Base-by-base conservation (phyloP, 2,329 filamentous ascomycete genomes). In the Emergomyces pasteurianus region DNA sequence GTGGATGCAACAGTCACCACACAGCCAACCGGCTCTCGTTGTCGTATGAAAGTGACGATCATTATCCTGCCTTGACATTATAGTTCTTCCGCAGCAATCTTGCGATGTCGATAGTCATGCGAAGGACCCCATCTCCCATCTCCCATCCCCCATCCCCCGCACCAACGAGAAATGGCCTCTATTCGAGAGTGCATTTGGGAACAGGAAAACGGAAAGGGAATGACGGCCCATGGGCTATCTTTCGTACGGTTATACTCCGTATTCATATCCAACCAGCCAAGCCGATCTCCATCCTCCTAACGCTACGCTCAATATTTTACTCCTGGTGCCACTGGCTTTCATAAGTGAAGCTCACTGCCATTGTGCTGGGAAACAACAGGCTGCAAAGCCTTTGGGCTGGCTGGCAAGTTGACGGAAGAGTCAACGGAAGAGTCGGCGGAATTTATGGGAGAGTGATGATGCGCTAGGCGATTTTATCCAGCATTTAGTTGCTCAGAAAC, bases 381-480 rank as follows among this genome's bases (percentile, higher is more conserved):
- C 31, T 9, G 1, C 36, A 31, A 34, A 34, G 3, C 18, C 58
- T 18, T 42, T n/a, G n/a, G n/a, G n/a, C n/a, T n/a, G n/a, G n/a
- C n/a, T n/a, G n/a, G n/a, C n/a, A n/a, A n/a, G 62, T 28, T 50
- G 42, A 67, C 43, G 70, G 70, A 31, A 67, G 67, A 60, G 70
- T 72, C 23, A n/a, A 67, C 43, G 70, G 70, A 31, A 67, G 67
- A 60, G 70, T 72, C n/a, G 70, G 70, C n/a, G 70, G 71, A 8
- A 62, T 72, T 28, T 72, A 72, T 60, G 66, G 68, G 67, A n/a
- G n/a, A n/a, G 64, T 71, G 1, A 72, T 72, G 71, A 59, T 64
- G 14, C 71, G 69, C 1, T 70, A 68, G 70, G 67, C 69, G n/a
- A 23, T 70, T 1, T 1, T 71, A 72, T 57, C 68, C 69, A 1